Base-by-base conservation (phyloP, 306 rosid genomes). In the Morella rubra region DNA sequence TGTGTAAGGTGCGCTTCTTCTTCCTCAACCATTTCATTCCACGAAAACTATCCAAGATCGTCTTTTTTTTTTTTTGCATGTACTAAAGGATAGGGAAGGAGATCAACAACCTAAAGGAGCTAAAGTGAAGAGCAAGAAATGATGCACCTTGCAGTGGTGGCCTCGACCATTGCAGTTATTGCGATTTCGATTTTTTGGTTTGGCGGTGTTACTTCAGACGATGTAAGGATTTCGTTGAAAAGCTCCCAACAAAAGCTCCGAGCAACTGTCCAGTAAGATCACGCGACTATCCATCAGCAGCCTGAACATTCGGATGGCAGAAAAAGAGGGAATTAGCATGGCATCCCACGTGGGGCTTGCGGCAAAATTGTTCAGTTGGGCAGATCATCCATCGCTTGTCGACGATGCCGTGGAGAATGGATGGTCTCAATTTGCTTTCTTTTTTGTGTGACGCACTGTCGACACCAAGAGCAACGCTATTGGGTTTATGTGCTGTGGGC, bases 321-420 rank as follows among this genome's bases (percentile, higher is more conserved):
- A 56, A 84, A 72, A 64, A 81, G 81, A 14, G 82, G 84, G 18
- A 84, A 80, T 52, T 74, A 83, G 45, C 77, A 74, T 69, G 85
- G 77, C 46, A 75, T 85, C 32, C 83, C 84, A 11, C 85, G 88
- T 6, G 87, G 88, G 83, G 64, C 77, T 71, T 86, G n/a, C 92
- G 6, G 87, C 71, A 69, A 90, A 79, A 37, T 75, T 90, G 60
- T 95, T 95, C 64, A 89, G 65, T 37, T 95, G 98, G 99, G 73
- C 59, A 27, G 93, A 95, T 74, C 86, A 91, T 69, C 99, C 97
- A 6, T 79, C 87, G 18, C 81, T 87, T 4, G 80, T 91, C 41
- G 79, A 87, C 44, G 99, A 92, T 73, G 98, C 99, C 70, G 92
- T 95, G 4, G 98, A 95, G 77, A 87, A 92, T 68, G 99, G 98